phyloP scores from a whole-genome alignment of 169 alveolate genomes.

The Babesia sp. region DNA sequence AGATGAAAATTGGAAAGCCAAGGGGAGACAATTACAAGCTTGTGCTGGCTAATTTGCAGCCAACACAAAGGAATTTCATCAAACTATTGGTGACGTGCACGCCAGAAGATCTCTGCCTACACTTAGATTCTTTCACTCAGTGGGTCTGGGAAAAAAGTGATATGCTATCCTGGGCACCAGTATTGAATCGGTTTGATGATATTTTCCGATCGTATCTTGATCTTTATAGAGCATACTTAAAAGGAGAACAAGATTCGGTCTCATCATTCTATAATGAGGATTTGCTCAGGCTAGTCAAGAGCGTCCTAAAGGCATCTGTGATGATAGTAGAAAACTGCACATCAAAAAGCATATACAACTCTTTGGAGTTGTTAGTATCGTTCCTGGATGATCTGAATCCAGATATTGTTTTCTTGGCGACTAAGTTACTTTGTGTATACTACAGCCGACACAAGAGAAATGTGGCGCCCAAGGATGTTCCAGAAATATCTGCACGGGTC shows the following conservation, averaged over 20 bases:
- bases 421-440: conserved; percentile 57
- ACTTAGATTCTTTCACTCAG: conserved; percentile 73
- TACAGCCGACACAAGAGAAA: conserved; percentile 50
- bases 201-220: conserved; percentile 63
- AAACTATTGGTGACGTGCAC: conserved; percentile 69
- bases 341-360: conserved; percentile 72
- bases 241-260: conserved; percentile 26
- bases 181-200: conserved; percentile 76
- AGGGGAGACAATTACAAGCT: conserved; percentile 77
- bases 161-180: conserved; percentile 80
- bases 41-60: conserved; percentile 71
- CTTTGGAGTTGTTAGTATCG: conserved; percentile 67
- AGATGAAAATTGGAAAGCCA: conserved; percentile 78
- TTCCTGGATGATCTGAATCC: conserved; percentile 61
- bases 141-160: conserved; percentile 83
- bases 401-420: conserved; percentile 58
- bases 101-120: conserved; percentile 55
- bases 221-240: conserved; percentile 42
- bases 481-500: conserved; percentile 30
- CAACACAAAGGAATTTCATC: conserved; percentile 72
- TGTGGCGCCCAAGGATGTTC: conserved; percentile 40
- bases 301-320: conserved; percentile 69
- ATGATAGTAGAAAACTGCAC: conserved; percentile 73
- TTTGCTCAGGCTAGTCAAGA: conserved; percentile 48
- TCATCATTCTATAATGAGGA: conserved; percentile 13